phyloP scores from a whole-genome alignment of 2,329 filamentous ascomycete species.

The Trichoderma sp. region DNA sequence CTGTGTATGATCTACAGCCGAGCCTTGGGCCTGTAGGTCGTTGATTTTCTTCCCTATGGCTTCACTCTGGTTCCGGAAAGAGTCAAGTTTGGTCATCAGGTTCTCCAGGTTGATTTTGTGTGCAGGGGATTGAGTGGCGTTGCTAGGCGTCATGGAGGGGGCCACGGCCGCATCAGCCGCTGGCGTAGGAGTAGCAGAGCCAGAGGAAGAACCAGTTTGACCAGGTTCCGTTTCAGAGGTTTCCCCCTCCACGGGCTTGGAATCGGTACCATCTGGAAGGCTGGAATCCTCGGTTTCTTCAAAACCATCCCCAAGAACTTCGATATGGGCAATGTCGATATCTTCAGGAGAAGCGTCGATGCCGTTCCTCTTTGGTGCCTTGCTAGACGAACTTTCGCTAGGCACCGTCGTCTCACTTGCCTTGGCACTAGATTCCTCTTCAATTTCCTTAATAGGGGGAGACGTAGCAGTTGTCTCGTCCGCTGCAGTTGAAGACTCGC shows the following conservation, averaged over 20 bases:
- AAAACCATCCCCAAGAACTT: slow-evolving; percentile 27
- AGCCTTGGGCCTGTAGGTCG: slow-evolving; percentile 27
- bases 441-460: not conserved
- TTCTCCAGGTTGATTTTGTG: slow-evolving; percentile 36
- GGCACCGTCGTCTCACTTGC: not conserved
- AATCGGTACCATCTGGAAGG: not conserved
- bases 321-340: slow-evolving; percentile 46
- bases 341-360: slow-evolving; percentile 44
- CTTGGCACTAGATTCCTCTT: not conserved
- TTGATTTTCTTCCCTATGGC: slow-evolving; percentile 32
- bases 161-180: not conserved
- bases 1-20: slow-evolving; percentile 27
- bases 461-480: not conserved
- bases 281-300: slow-evolving; percentile 15
- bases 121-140: slow-evolving; percentile 25
- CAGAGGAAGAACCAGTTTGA: not conserved
- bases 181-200: not conserved
- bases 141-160: slow-evolving; percentile 2
- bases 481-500: not conserved
- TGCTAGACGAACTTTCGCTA: not conserved
- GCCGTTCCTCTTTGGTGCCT: not conserved
- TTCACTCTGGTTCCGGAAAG: slow-evolving; percentile 32
- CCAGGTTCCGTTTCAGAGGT: not conserved
- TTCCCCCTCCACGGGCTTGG: not conserved
- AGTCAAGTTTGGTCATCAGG: slow-evolving; percentile 33